Evolutionary conservation across 2,329 filamentous ascomycete genomes (phyloP), one percentile per base, ranked within the genome.

Genomic region (Aspergillus pseudotamarii): DNA sequence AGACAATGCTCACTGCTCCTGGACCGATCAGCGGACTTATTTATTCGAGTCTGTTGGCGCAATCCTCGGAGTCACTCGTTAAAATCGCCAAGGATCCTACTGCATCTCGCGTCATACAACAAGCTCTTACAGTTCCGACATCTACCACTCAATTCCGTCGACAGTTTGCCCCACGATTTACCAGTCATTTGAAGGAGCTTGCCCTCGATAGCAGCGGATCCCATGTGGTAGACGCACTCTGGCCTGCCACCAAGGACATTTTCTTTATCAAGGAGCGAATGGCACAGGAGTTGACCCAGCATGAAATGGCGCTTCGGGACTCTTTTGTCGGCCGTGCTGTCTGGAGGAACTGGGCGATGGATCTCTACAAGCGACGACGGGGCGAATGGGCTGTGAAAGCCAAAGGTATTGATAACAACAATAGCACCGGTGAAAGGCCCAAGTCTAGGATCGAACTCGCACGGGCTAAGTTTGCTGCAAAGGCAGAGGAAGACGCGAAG

Each of bases 281-380:
- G 64, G 89, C 89, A 2, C 82, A 87, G 67, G 86, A 90, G 68
- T 80, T 92, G 11, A 79, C 83, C 0, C 80, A 84, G 59, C 83
- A 86, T 61, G 89, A 91, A 72, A 75, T 80, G n/a, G 71, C 78
- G 0, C 75, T 92, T 21, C 83, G 89, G n/a, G 88, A 91, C 62
- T 88, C 85, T 1, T 85, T 84, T 41, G 83, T 87, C 26, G 90
- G 90, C 2, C 81, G 89, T 38, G 88, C 87, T 3, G 89, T 92
- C 12, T 91, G 89, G 89, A 83, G 87, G 67, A 92, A 91, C 71
- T 92, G 90, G 89, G 85, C 83, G 41, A 89, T 92, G 85, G 90
- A 92, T 75, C 76, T 90, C 6, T 92, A 89, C 76, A 89, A 88
- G 72, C 81, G 88, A 32, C 80, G 84, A 58, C 80, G 86, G 46